These are phyloP conservation scores for Tuber brumale DNA, from an alignment of 495 filamentous ascomycete genomes.

Conservation along the genomic window DNA sequence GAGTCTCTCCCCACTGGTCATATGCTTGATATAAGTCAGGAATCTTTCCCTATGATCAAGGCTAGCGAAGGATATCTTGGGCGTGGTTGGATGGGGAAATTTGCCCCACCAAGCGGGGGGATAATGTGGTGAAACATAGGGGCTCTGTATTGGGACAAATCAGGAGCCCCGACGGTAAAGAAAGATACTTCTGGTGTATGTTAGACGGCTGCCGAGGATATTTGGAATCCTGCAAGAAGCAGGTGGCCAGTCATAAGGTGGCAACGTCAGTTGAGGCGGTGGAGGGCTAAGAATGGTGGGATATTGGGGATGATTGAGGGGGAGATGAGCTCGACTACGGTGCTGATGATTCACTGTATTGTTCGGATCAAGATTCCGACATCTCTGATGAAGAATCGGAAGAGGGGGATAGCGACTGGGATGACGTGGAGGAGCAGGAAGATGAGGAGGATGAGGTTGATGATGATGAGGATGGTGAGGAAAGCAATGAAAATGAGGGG, in stretches of 20 bases:
- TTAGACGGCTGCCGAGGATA: too few species aligned
- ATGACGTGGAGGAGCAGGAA: neutral
- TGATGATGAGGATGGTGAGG: too few species aligned
- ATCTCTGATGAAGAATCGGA: constrained; percentile 8
- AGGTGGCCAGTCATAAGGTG: neutral
- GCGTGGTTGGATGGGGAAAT: constrained; percentile 25
- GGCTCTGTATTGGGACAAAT: constrained; percentile 16
- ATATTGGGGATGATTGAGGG: constrained; percentile 13
- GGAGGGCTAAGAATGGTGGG: constrained; percentile 21
- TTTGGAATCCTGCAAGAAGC: too few species aligned
- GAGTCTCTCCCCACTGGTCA: constrained; percentile 12
- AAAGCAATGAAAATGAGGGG: constrained; percentile 10
- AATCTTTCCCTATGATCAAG: constrained; percentile 11
- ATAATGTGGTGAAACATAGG: constrained; percentile 8
- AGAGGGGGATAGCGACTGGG: constrained; percentile 7
- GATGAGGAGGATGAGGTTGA: constrained; percentile 13
- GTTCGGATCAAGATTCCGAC: constrained; percentile 10
- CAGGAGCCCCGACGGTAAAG: constrained; percentile 1
- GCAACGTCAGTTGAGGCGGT: neutral
- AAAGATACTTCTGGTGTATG: neutral
- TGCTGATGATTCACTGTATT: too few species aligned
- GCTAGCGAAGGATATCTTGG: constrained; percentile 12
- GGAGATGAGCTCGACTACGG: neutral
- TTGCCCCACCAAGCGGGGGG: constrained; percentile 11
- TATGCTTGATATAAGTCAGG: neutral